These are phyloP conservation scores for Candida corydali DNA, from an alignment of 805 yeast species.

Conservation along the genomic window DNA sequence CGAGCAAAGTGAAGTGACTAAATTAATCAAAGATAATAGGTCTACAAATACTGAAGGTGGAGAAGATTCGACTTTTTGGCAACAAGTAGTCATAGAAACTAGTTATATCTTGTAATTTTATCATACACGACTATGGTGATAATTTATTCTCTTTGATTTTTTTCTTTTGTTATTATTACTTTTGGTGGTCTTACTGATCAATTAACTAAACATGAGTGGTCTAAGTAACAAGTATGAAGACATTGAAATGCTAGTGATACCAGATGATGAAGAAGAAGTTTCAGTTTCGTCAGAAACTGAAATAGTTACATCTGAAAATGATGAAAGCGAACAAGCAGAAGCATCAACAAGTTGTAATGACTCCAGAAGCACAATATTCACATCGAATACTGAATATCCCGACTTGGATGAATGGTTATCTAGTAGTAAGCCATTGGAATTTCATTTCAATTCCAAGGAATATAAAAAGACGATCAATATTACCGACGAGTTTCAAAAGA, in stretches of 20 bases:
- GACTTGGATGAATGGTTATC: conserved; percentile 46
- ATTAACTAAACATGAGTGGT: not conserved
- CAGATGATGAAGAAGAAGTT: conserved; percentile 26
- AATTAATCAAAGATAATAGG: no score
- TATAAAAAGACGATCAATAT: conserved; percentile 29
- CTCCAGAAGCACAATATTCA: conserved; percentile 3
- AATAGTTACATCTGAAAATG: conserved; percentile 13
- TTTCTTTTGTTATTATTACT: conserved; percentile 1
- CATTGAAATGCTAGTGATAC: conserved; percentile 43
- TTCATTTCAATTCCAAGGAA: conserved; percentile 41
- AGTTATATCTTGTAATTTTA: not conserved
- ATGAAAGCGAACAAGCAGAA: not conserved
- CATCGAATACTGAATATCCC: conserved; percentile 22
- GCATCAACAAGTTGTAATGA: not conserved
- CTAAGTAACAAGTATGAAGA: conserved; percentile 24
- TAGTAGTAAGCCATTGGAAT: conserved; percentile 28
- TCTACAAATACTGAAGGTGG: not conserved
- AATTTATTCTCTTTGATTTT: not conserved
- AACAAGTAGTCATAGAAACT: conserved; percentile 1
- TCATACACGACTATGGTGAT: conserved; percentile 6
- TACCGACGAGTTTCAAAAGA: conserved; percentile 35
- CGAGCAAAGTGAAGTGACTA: conserved; percentile 1
- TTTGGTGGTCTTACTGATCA: not conserved
- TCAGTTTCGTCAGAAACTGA: conserved; percentile 25
- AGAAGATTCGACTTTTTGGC: not conserved